These are phyloP conservation scores for Penicillium brevicompactum DNA, from an alignment of 2,329 filamentous ascomycete species.

Conservation along the genomic window DNA sequence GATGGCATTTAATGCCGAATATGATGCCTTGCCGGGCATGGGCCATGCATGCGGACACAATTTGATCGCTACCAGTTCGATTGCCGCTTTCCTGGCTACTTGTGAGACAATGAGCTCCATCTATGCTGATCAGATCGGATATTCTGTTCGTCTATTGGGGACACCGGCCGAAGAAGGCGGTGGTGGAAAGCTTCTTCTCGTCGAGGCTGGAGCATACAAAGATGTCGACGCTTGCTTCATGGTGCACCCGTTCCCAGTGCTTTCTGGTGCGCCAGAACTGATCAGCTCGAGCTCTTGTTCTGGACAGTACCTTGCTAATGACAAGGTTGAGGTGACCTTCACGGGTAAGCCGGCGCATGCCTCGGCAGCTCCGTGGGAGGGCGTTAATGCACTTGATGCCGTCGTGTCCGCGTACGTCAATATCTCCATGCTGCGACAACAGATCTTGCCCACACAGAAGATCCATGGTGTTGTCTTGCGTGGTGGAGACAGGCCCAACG, in stretches of 20 bases:
- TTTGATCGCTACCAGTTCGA: constrained; percentile 27
- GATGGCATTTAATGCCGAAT: constrained; percentile 31
- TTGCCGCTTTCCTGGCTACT: constrained; percentile 29
- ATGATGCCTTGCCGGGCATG: constrained; percentile 36
- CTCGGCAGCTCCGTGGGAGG: constrained; percentile 58
- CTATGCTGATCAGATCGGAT: constrained; percentile 8
- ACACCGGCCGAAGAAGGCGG: constrained; percentile 32
- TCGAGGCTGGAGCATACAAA: constrained; percentile 42
- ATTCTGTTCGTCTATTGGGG: constrained; percentile 27
- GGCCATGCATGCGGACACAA: constrained; percentile 36
- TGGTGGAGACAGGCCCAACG: constrained; percentile 56
- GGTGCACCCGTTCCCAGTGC: constrained; percentile 32
- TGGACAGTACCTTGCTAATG: constrained; percentile 28
- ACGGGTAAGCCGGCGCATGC: constrained; percentile 58
- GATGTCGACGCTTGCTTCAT: constrained; percentile 38
- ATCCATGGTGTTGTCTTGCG: constrained; percentile 56
- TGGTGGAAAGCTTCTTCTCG: constrained; percentile 37
- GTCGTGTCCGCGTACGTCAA: constrained; percentile 49
- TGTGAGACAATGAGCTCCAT: constrained; percentile 20
- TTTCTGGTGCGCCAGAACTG: constrained; percentile 4
- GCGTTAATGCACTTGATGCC: constrained; percentile 61
- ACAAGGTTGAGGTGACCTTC: constrained; percentile 42
- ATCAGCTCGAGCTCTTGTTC: constrained; percentile 14
- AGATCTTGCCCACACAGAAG: constrained; percentile 53
- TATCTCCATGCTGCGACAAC: constrained; percentile 57